Evolutionary conservation across 345 rosid species (phyloP).

Genomic region (Cochlearia excelsa): DNA sequence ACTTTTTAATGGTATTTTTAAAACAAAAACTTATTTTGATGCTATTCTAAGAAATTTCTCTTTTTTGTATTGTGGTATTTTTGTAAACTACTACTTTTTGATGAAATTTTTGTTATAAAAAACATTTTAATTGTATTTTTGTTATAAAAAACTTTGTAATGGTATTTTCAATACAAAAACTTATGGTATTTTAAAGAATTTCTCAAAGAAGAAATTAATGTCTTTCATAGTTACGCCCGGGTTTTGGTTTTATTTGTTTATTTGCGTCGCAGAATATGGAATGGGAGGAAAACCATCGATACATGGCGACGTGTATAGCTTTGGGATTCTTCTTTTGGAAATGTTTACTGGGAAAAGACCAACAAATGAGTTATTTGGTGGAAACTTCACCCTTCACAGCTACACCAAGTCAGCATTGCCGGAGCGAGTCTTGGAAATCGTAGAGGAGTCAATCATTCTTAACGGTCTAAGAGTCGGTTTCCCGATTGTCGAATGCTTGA

Average conservation of each 20-base stretch:
- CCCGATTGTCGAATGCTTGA: no score
- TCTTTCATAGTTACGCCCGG: neutral
- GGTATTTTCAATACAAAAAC: no score
- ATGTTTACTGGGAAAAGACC: neutral
- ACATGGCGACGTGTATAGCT: slow-evolving; percentile 23
- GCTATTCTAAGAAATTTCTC: no score
- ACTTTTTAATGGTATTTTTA: no score
- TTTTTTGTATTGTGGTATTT: no score
- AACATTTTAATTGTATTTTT: no score
- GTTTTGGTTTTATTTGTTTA: neutral
- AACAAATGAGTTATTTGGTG: neutral
- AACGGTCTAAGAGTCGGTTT: no score
- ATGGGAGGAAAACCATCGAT: slow-evolving; percentile 33
- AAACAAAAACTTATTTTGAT: no score
- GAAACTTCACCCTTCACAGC: neutral
- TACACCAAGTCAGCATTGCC: neutral
- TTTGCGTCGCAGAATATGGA: slow-evolving; percentile 32
- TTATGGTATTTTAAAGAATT: neutral
- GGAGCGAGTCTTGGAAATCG: neutral
- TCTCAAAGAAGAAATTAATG: neutral
- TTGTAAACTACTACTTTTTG: no score
- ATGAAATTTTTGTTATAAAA: no score
- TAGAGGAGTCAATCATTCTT: no score
- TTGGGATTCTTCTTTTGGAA: neutral
- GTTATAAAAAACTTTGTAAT: no score